A percentile compares a stretch with the other conserved stretches of the same genome.
phyloP scores from a whole-genome alignment of 331 rosid species.

The Ulmus americana region DNA sequence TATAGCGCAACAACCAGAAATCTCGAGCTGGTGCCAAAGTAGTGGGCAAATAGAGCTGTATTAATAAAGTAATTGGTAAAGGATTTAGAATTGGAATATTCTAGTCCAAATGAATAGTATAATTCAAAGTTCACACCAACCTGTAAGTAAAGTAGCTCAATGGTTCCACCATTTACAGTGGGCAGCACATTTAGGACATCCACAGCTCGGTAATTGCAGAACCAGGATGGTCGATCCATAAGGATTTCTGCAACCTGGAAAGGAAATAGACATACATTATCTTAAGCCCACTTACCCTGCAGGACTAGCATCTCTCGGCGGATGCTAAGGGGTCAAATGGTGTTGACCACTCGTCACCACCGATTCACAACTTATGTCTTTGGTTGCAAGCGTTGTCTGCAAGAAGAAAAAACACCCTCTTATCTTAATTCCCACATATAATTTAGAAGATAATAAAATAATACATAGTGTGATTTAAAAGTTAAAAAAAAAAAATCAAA shows the following conservation, averaged over 20 bases:
- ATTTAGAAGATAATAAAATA: not conserved
- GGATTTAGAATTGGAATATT: not conserved
- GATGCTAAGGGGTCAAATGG: conserved; percentile 86
- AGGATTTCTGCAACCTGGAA: conserved; percentile 96
- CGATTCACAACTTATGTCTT: conserved; percentile 96
- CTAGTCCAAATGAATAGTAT: not conserved
- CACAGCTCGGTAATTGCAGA: conserved; percentile 98
- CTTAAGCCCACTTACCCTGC: conserved; percentile 83
- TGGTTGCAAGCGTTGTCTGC: conserved; percentile 79
- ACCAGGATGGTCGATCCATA: conserved; percentile 95
- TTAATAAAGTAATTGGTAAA: conserved; percentile 9
- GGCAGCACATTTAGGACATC: conserved; percentile 95
- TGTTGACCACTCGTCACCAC: conserved; percentile 96
- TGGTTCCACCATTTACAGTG: conserved; percentile 97
- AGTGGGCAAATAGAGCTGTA: conserved; percentile 90
- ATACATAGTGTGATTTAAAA: not conserved
- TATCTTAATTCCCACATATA: conserved; percentile 14
- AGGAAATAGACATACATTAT: conserved; percentile 20
- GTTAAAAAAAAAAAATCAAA: not conserved
- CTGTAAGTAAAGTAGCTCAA: conserved; percentile 99
- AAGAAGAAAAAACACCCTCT: conserved; percentile 12
- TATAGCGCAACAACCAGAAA: conserved; percentile 95
- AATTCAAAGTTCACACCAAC: conserved; percentile 25
- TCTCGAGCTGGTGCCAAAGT: conserved; percentile 98
- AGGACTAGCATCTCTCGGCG: conserved; percentile 99